Percentiles rank a stretch among this genome's conserved stretches.
Evolutionary conservation across 495 filamentous ascomycete genomes (phyloP).

Genomic region (Trichoderma gamsii): DNA sequence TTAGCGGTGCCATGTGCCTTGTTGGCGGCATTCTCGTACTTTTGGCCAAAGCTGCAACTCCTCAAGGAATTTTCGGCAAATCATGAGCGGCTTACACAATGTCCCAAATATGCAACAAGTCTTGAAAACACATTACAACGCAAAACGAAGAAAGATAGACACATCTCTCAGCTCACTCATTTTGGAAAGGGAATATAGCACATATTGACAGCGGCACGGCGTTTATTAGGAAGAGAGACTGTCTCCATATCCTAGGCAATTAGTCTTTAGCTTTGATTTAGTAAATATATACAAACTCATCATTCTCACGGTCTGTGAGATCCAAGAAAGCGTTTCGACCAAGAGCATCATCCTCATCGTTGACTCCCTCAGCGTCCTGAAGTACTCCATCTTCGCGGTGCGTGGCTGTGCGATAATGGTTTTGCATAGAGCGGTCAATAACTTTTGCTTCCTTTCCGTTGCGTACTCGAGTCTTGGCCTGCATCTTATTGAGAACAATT

Average conservation of each 20-base stretch:
- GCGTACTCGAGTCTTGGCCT: conserved; percentile 44
- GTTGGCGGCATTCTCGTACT: conserved; percentile 25
- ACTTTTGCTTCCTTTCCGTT: conserved; percentile 54
- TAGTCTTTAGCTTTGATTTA: conserved; percentile 23
- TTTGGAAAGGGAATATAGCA: neutral
- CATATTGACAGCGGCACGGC: neutral
- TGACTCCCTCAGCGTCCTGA: neutral
- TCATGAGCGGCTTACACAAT: conserved; percentile 8
- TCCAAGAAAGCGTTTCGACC: conserved; percentile 44
- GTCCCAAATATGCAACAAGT: neutral
- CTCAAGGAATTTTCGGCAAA: conserved; percentile 29
- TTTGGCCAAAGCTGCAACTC: conserved; percentile 27
- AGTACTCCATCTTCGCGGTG: neutral
- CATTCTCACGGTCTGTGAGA: conserved; percentile 57
- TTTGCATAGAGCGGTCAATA: conserved; percentile 51
- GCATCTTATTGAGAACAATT: conserved; percentile 47
- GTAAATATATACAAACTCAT: conserved; percentile 64
- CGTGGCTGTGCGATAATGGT: conserved; percentile 21
- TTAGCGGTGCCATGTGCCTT: conserved; percentile 42
- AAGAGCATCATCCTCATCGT: conserved; percentile 5
- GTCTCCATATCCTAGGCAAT: neutral
- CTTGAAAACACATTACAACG: neutral
- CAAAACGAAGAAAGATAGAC: neutral
- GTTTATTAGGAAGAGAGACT: neutral
- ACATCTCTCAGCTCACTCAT: neutral